These are phyloP conservation scores for rapeseed (Brassica napus) DNA, from an alignment of 345 rosid genomes.

Conservation along the genomic window Da-Ae NC_063436.1:16875001-16875500, in stretches of 20 bases:
- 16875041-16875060: constrained; percentile 86
- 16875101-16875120: background rate
- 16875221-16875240: constrained; percentile 84
- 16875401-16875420: constrained; percentile 85
- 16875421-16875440: constrained; percentile 80
- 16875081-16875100: constrained; percentile 48
- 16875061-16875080: constrained; percentile 89
- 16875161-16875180: background rate
- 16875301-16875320: constrained; percentile 17
- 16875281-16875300: constrained; percentile 56
- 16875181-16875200: constrained; percentile 1
- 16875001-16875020: constrained; percentile 66
- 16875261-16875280: constrained; percentile 71
- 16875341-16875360: background rate
- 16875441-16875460: constrained; percentile 71
- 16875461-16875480: constrained; percentile 87
- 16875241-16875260: constrained; percentile 81
- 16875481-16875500: constrained; percentile 53
- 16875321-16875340: constrained; percentile 7
- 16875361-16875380: constrained; percentile 37
- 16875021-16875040: constrained; percentile 73
- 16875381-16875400: constrained; percentile 51
- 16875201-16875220: background rate
- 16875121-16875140: background rate
- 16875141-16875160: background rate